Conservation (phyloP, 805 yeast genomes). For the Yamadazyma philogaea region DNA sequence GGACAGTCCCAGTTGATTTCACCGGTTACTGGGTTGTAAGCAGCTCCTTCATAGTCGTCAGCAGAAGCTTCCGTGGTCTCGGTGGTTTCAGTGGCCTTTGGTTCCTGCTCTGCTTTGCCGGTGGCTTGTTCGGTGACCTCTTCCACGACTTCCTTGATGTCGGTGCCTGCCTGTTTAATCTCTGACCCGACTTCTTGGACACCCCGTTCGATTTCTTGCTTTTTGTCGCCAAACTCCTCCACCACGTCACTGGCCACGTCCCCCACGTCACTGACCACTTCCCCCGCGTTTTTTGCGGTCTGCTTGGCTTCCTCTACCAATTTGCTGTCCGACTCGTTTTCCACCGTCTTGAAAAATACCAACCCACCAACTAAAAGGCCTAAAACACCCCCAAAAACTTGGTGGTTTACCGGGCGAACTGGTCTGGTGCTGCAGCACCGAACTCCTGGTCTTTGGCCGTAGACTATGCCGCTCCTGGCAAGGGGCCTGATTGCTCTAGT, state of each 20-base stretch:
- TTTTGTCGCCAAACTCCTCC: too few species aligned
- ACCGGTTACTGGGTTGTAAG: constrained; percentile 95
- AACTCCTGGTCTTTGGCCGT: not conserved
- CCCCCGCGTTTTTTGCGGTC: not conserved
- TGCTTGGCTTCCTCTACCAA: constrained; percentile 1
- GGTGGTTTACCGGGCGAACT: not conserved
- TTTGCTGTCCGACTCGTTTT: constrained; percentile 6
- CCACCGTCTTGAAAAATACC: constrained; percentile 1
- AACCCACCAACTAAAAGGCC: not conserved
- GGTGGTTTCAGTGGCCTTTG: not conserved
- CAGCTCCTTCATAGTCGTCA: constrained; percentile 49
- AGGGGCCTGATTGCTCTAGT: not conserved
- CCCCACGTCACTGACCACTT: too few species aligned
- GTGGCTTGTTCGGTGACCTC: constrained; percentile 1
- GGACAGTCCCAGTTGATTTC: constrained; percentile 99
- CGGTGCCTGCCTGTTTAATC: not conserved
- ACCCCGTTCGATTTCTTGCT: not conserved
- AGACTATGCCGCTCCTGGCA: not conserved
- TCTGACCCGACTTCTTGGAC: not conserved
- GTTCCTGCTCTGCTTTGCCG: constrained; percentile 4
- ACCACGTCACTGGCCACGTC: too few species aligned
- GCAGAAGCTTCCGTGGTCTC: constrained; percentile 6
- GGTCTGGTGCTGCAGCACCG: not conserved
- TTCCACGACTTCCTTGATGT: not conserved
- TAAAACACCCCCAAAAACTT: constrained; percentile 1